Evolutionary conservation across 805 yeast genomes (phyloP), one percentile per base, ranked within the genome.

Genomic region (Vanderwaltozyma yarrowii): DNA sequence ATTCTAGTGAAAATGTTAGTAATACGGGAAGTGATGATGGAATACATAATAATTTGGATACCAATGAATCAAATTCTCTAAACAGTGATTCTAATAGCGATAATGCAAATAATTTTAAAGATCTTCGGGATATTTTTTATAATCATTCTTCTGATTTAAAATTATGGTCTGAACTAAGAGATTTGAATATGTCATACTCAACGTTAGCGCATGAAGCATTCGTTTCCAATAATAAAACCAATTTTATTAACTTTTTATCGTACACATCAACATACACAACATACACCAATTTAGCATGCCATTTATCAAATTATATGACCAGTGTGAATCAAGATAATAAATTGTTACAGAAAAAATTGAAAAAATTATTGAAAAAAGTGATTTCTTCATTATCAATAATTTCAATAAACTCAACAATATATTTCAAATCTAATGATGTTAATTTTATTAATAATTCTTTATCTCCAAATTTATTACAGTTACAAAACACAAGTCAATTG

Each of bases 361-460:
- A 72, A 39, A 64, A 65, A 38, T 59, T 73, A 28, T 55, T 80
- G 45, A 74, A 69, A 47, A 67, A 70, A 42, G 62, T 80, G 13
- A 70, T 77, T 0, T 60, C 68, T 8, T 64, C 79, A 1, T 67
- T 76, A 40, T 71, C 84, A 2, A 80, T 76, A 41, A 68, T 82
- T 40, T 75, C 77, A 41, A 72, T 80, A 40, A 77, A 77, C 50
- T 81, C 84, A 8, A 66, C 71, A 35, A 53, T 81, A n/a, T 80
- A 74, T 52, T 62, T 80, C 37, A 64, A 66, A 35, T 21, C 23
- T 7, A 21, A 9, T 9, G 23, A 12, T 10, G 11, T 24, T 24
- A 24, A 24, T 12, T 24, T 24, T 12, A 24, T 10, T 11, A 24
- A 8, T 10, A 24, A 7, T 10, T 8, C 27, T 5, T 24, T 24